Conservation (phyloP, 768 basidiomycete species). For the Boletus rubescentipes region DNA sequence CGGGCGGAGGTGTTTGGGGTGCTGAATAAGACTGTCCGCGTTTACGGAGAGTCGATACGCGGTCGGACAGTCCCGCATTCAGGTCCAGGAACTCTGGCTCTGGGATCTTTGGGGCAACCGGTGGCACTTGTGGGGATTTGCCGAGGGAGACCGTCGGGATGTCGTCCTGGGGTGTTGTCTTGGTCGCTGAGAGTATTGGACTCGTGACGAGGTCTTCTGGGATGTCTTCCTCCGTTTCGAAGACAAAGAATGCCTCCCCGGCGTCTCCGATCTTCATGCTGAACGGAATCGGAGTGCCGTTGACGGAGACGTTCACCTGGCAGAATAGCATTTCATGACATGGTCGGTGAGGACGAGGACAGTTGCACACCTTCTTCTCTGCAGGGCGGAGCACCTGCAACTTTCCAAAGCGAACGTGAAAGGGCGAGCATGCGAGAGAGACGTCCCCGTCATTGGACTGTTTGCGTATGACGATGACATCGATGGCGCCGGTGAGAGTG, state of each 20-base stretch:
- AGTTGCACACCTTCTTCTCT: conserved; percentile 77
- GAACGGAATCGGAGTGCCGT: conserved; percentile 84
- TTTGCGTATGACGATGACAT: conserved; percentile 92
- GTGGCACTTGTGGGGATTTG: conserved; percentile 14
- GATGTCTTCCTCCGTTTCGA: conserved; percentile 94
- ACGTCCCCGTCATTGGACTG: conserved; percentile 59
- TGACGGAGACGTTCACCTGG: conserved; percentile 87
- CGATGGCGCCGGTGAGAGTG: conserved; percentile 96
- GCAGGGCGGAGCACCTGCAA: conserved; percentile 91
- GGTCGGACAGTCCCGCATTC: conserved; percentile 43
- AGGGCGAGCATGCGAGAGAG: conserved; percentile 88
- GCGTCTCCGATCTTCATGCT: conserved; percentile 99
- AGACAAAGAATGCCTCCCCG: conserved; percentile 98
- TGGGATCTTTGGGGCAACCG: conserved; percentile 22
- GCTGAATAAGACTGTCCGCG: conserved; percentile 28
- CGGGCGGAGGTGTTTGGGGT: conserved; percentile 34
- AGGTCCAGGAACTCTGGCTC: conserved; percentile 89
- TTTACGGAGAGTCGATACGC: conserved; percentile 17
- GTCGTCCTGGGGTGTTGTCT: conserved; percentile 26
- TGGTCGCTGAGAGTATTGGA: conserved; percentile 76
- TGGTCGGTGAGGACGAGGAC: neutral
- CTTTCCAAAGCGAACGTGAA: conserved; percentile 98
- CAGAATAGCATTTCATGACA: neutral
- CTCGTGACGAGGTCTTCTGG: conserved; percentile 93
- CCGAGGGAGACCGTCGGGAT: conserved; percentile 22